Evolutionary conservation across 2,329 filamentous ascomycete species (phyloP).

Genomic region (Fusarium paranaense): DNA sequence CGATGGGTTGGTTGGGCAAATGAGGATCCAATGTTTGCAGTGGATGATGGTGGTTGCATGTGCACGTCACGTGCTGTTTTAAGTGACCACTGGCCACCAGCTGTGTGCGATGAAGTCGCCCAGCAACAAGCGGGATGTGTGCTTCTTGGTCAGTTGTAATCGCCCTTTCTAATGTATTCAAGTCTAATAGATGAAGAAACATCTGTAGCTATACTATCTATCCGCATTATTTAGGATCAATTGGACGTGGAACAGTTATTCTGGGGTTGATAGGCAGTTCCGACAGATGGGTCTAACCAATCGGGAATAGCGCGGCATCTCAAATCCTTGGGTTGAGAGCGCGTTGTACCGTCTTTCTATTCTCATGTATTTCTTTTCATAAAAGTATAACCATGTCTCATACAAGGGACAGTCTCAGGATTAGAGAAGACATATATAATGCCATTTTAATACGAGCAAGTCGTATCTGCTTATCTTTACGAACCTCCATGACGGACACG

Average conservation of each 20-base stretch:
- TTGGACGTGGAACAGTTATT: neutral
- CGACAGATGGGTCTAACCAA: neutral
- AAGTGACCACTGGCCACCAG: neutral
- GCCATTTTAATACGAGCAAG: neutral
- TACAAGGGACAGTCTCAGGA: neutral
- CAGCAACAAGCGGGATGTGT: neutral
- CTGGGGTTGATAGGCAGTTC: neutral
- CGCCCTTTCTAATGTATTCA: neutral
- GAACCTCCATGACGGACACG: neutral
- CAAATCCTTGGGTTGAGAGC: neutral
- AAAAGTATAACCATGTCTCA: neutral
- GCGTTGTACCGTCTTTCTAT: neutral
- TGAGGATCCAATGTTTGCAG: neutral
- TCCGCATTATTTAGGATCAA: neutral
- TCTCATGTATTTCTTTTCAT: neutral
- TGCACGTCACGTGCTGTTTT: slow-evolving; percentile 28
- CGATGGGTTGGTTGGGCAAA: slow-evolving; percentile 10
- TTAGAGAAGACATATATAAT: neutral
- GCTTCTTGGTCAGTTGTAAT: neutral
- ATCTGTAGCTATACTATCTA: neutral
- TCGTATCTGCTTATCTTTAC: neutral
- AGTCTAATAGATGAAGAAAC: neutral
- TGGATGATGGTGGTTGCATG: slow-evolving; percentile 20
- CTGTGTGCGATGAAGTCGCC: neutral
- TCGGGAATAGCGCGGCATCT: neutral